A percentile compares a stretch with the other conserved stretches of the same genome.
Conservation (phyloP, 1,139 yeast species). For the Saccharomyces hybrid region DNA sequence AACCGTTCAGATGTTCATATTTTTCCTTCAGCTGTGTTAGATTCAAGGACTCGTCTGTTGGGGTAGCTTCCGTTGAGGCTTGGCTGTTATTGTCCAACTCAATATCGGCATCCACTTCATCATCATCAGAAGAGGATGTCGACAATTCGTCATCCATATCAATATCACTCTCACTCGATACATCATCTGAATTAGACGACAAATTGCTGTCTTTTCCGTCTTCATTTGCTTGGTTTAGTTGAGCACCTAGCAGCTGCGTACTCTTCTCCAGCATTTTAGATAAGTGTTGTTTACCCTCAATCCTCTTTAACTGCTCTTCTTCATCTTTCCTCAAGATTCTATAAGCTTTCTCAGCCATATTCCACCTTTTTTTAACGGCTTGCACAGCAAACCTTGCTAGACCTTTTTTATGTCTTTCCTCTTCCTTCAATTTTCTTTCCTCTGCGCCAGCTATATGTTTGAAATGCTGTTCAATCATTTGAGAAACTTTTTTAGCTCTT, state of each 20-base stretch:
- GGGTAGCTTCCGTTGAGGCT: conserved; percentile 20
- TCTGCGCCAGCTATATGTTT: conserved; percentile 82
- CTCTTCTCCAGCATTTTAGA: conserved; percentile 88
- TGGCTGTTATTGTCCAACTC: conserved; percentile 31
- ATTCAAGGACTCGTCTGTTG: conserved; percentile 37
- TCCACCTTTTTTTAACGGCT: conserved; percentile 88
- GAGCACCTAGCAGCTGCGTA: conserved; percentile 83
- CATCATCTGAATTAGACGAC: conserved; percentile 6
- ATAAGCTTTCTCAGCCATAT: conserved; percentile 78
- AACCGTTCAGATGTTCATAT: conserved; percentile 42
- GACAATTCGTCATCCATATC: conserved; percentile 13
- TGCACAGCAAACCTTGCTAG: conserved; percentile 74
- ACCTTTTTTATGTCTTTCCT: conserved; percentile 57
- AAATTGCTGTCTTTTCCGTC: conserved; percentile 10
- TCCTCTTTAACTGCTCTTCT: conserved; percentile 61
- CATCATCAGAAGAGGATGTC: conserved; percentile 20
- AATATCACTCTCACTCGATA: conserved; percentile 10
- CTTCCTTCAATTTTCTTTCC: conserved; percentile 67
- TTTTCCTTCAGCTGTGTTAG: conserved; percentile 60
- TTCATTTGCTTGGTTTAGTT: conserved; percentile 38
- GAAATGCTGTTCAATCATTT: conserved; percentile 81
- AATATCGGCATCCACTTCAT: conserved; percentile 24
- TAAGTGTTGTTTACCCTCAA: conserved; percentile 79
- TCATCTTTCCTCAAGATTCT: conserved; percentile 44
- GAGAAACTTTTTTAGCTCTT: conserved; percentile 66